Evolutionary conservation across 2,329 filamentous ascomycete species (phyloP).

Genomic region (Microdochium bolleyi): DNA sequence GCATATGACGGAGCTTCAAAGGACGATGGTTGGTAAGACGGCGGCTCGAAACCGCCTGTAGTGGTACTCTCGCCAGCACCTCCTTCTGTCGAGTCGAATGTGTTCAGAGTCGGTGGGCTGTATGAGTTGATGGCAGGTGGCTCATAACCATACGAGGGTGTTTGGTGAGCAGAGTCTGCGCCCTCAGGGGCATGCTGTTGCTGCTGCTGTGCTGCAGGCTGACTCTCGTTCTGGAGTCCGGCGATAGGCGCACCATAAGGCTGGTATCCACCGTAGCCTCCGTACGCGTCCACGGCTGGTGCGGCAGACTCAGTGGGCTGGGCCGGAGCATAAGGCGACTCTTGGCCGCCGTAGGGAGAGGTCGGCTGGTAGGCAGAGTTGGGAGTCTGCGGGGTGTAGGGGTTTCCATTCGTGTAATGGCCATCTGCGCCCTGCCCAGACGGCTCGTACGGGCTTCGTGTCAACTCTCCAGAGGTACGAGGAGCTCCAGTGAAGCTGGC

Average conservation of each 20-base stretch:
- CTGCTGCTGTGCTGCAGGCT: constrained; percentile 4
- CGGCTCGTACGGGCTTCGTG: constrained; percentile 31
- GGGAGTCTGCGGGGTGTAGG: constrained; percentile 24
- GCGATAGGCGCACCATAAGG: constrained; percentile 11
- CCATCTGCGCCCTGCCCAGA: constrained; percentile 30
- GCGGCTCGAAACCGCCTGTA: constrained; percentile 49
- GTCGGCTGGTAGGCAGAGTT: constrained; percentile 21
- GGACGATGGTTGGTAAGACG: constrained; percentile 51
- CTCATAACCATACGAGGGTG: constrained; percentile 43
- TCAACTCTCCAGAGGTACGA: constrained; percentile 34
- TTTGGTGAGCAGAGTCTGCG: constrained; percentile 28
- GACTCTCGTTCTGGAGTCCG: constrained; percentile 2
- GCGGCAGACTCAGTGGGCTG: constrained; percentile 7
- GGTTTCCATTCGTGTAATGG: constrained; percentile 19
- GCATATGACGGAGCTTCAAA: constrained; percentile 53
- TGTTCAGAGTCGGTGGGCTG: constrained; percentile 16
- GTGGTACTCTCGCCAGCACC: constrained; percentile 16
- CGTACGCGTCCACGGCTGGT: constrained; percentile 5
- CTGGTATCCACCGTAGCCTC: constrained; percentile 10
- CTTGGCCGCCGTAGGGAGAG: constrained; percentile 8
- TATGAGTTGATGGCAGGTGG: constrained; percentile 30
- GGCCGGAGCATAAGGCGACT: constrained; percentile 13
- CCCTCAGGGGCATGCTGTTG: constrained; percentile 5
- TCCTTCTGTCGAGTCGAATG: not conserved
- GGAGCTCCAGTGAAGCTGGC: constrained; percentile 22